Evolutionary conservation across 345 rosid species (phyloP).

Genomic region (Pugionium dolabratum): DNA sequence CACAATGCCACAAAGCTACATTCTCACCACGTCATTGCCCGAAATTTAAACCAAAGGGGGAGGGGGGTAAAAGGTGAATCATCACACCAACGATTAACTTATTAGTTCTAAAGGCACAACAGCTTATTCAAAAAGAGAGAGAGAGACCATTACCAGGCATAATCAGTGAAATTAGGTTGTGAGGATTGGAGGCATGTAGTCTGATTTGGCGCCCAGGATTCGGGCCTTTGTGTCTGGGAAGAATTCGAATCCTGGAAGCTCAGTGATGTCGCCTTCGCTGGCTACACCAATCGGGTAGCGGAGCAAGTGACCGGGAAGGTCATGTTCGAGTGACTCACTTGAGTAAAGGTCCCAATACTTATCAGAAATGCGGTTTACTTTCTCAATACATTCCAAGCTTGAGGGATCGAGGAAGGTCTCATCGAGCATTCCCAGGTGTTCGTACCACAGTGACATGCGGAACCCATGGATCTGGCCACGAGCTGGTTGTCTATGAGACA

Average conservation of each 20-base stretch:
- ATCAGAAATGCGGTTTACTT: conserved; percentile 76
- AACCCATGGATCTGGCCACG: conserved; percentile 95
- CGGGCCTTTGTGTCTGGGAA: conserved; percentile 96
- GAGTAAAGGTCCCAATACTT: conserved; percentile 91
- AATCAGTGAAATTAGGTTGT: conserved; percentile 56
- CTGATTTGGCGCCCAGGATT: conserved; percentile 80
- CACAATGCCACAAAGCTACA: conserved; percentile 23
- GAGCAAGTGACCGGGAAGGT: conserved; percentile 91
- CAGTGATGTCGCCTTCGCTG: conserved; percentile 65
- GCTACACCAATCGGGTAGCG: conserved; percentile 79
- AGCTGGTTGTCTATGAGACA: conserved; percentile 77
- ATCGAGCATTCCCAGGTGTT: conserved; percentile 91
- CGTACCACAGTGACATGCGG: conserved; percentile 96
- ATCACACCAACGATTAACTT: conserved; percentile 37
- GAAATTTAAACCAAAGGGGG: conserved; percentile 19
- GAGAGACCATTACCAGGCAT: conserved; percentile 12
- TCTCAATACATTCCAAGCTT: conserved; percentile 59
- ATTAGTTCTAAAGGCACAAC: conserved; percentile 27
- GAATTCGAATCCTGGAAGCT: conserved; percentile 65
- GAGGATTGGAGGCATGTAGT: conserved; percentile 89
- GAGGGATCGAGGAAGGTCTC: conserved; percentile 77
- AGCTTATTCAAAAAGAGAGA: not conserved
- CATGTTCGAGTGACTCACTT: conserved; percentile 70
- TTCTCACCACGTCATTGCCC: conserved; percentile 34
- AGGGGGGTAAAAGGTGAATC: conserved; percentile 17